A percentile compares a stretch with the other conserved stretches of the same genome.
Conservation (phyloP, 257 asterid genomes). For the Ehretia macrophylla region DNA sequence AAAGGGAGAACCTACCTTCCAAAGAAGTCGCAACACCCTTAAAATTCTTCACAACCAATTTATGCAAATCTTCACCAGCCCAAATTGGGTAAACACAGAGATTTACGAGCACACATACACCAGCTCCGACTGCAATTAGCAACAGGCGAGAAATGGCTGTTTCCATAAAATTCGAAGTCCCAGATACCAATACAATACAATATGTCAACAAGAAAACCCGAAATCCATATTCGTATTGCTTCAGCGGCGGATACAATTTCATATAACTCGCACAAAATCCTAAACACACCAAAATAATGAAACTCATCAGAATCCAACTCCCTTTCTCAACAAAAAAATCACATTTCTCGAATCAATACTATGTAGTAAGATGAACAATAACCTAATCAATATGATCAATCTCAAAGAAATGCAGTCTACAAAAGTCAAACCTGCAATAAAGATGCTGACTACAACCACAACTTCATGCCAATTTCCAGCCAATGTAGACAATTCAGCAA, state of each 20-base stretch:
- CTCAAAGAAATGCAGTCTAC: not conserved
- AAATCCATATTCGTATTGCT: constrained; percentile 89
- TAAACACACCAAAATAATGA: not conserved
- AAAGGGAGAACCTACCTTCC: constrained; percentile 44
- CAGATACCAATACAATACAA: constrained; percentile 77
- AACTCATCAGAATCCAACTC: not conserved
- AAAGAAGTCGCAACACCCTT: constrained; percentile 71
- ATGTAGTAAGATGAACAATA: not conserved
- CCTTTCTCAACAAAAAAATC: not conserved
- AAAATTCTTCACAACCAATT: constrained; percentile 71
- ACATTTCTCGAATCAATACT: not conserved
- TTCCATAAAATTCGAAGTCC: constrained; percentile 47
- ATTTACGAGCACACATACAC: constrained; percentile 60
- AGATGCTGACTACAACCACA: constrained; percentile 57
- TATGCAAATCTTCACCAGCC: constrained; percentile 96
- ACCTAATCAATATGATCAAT: not conserved
- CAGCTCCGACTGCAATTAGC: constrained; percentile 78
- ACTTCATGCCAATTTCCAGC: constrained; percentile 60
- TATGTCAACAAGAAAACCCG: constrained; percentile 85
- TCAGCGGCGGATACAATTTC: constrained; percentile 73
- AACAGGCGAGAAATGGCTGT: constrained; percentile 73
- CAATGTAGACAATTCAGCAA: constrained; percentile 32
- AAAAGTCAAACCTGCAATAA: constrained; percentile 54
- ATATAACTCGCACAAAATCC: constrained; percentile 60
- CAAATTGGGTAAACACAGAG: constrained; percentile 77